A percentile compares a stretch with the other conserved stretches of the same genome.
Evolutionary conservation across 2,329 filamentous ascomycete species (phyloP).

Genomic region (Exophiala sp.): DNA sequence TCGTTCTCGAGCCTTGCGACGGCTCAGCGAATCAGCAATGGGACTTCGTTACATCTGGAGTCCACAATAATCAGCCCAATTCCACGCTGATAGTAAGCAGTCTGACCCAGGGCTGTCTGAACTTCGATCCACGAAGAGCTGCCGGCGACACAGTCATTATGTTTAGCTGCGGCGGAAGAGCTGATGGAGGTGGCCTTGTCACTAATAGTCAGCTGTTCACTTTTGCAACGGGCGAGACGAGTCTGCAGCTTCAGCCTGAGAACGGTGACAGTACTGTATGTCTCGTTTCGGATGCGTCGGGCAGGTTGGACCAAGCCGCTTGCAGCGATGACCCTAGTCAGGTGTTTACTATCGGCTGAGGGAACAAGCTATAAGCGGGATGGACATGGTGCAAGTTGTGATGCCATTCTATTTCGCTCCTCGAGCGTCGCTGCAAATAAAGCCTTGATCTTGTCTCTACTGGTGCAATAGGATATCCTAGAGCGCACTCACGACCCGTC

Average conservation of each 20-base stretch:
- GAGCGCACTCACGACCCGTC: too few relatives aligned
- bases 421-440: too few relatives aligned
- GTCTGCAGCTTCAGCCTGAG: conserved; percentile 11
- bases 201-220: conserved; percentile 16
- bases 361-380: too few relatives aligned
- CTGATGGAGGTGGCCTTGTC: conserved; percentile 13
- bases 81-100: conserved; percentile 14
- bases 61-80: conserved; percentile 14
- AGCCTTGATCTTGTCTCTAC: too few relatives aligned
- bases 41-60: conserved; percentile 13
- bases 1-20: conserved; percentile 12
- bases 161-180: conserved; percentile 18
- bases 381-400: too few relatives aligned
- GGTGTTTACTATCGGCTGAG: conserved; percentile 10
- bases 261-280: conserved; percentile 12
- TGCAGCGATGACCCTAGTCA: conserved; percentile 12
- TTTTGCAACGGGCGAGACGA: conserved; percentile 9
- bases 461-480: too few relatives aligned
- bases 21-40: conserved; percentile 9
- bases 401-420: too few relatives aligned
- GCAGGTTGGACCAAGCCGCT: conserved; percentile 13
- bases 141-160: conserved; percentile 17
- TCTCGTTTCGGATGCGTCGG: conserved; percentile 6
- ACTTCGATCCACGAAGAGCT: conserved; percentile 15
- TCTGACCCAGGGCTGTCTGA: conserved; percentile 17